Evolutionary conservation across 1,284 basidiomycete species (phyloP).

Genomic region (Caloboletus firmus): DNA sequence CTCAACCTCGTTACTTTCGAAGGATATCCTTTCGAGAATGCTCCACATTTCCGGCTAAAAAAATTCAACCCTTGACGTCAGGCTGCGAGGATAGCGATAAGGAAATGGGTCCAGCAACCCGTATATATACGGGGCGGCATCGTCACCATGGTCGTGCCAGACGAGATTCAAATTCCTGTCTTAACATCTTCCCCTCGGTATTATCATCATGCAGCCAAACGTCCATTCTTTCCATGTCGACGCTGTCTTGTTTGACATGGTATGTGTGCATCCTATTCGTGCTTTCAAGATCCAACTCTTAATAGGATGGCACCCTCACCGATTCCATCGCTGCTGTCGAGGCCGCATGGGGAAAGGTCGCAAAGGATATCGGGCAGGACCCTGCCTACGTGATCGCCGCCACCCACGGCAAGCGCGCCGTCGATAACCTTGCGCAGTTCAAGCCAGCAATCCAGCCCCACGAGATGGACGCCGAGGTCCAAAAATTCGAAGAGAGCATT

Average conservation of each 20-base stretch:
- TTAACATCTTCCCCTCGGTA: background rate
- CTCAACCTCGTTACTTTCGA: slow-evolving; percentile 10
- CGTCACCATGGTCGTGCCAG: background rate
- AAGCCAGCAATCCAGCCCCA: slow-evolving; percentile 57
- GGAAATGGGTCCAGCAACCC: background rate
- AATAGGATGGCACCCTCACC: slow-evolving; percentile 69
- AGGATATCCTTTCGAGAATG: background rate
- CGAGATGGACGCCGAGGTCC: slow-evolving; percentile 69
- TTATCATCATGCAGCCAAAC: slow-evolving; percentile 26
- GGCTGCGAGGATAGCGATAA: slow-evolving; percentile 6
- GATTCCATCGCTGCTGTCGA: slow-evolving; percentile 78
- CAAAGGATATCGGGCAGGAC: slow-evolving; percentile 66
- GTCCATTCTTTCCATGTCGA: slow-evolving; percentile 48
- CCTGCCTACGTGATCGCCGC: slow-evolving; percentile 65
- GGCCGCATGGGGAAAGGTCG: slow-evolving; percentile 77
- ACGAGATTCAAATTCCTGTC: slow-evolving; percentile 11
- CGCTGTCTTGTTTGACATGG: slow-evolving; percentile 76
- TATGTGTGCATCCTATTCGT: slow-evolving; percentile 31
- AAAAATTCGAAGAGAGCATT: slow-evolving; percentile 68
- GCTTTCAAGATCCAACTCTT: slow-evolving; percentile 22
- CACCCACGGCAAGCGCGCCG: slow-evolving; percentile 74
- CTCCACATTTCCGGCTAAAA: slow-evolving; percentile 8
- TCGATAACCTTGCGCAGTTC: slow-evolving; percentile 63
- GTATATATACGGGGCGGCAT: slow-evolving; percentile 27
- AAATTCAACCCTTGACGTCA: slow-evolving; percentile 35